Conservation (phyloP, 176 grass and related monocot genomes). For the Chloris gayana region DNA sequence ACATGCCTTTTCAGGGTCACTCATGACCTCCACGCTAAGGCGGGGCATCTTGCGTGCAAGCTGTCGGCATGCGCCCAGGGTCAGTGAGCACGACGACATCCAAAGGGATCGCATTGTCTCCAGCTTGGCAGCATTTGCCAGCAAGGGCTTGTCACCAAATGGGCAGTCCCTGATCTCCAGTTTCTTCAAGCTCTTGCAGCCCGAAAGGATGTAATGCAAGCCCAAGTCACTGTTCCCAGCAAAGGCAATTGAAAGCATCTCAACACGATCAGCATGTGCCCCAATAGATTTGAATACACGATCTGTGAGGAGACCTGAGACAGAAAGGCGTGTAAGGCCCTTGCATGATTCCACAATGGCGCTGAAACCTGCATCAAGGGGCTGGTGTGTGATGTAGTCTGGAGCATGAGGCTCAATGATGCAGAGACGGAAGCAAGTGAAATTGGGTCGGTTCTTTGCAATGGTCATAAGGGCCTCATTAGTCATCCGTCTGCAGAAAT, state of each 20-base stretch:
- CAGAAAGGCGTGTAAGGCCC: constrained; percentile 58
- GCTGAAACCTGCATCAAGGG: constrained; percentile 74
- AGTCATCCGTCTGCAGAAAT: constrained; percentile 70
- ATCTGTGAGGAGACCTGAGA: constrained; percentile 73
- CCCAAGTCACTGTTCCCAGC: constrained; percentile 64
- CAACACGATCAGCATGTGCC: constrained; percentile 59
- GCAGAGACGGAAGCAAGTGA: constrained; percentile 66
- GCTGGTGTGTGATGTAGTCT: constrained; percentile 54
- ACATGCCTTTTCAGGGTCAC: constrained; percentile 37
- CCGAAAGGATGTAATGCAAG: constrained; percentile 68
- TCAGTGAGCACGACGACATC: constrained; percentile 76
- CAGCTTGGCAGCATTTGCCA: constrained; percentile 69
- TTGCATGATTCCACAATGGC: constrained; percentile 74
- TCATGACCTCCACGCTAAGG: constrained; percentile 73
- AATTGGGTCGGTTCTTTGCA: constrained; percentile 65
- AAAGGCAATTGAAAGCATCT: constrained; percentile 76
- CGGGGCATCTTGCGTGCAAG: constrained; percentile 66
- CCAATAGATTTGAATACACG: constrained; percentile 69
- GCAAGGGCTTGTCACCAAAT: constrained; percentile 65
- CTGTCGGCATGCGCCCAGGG: constrained; percentile 61
- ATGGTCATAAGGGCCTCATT: constrained; percentile 69
- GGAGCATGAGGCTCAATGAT: constrained; percentile 65
- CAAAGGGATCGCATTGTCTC: constrained; percentile 97
- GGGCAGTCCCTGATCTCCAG: constrained; percentile 84
- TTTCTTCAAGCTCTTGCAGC: constrained; percentile 79